phyloP scores from a whole-genome alignment of 805 yeast genomes.

The Candida easanensis region DNA sequence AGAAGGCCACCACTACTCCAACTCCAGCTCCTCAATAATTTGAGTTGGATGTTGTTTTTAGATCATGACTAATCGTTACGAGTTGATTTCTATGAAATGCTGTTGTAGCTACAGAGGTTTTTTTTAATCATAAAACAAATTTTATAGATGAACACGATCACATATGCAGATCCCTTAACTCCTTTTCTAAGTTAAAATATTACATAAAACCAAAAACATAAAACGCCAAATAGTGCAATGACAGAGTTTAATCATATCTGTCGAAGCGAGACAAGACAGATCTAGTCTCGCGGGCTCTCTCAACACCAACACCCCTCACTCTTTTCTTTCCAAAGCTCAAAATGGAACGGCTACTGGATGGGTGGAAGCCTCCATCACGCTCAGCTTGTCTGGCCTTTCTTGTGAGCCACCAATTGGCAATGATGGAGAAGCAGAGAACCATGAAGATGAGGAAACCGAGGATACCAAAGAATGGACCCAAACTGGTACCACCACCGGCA shows the following conservation, averaged over 20 bases:
- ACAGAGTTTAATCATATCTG: constrained; percentile 20
- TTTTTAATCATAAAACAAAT: too few species aligned
- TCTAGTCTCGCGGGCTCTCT: constrained; percentile 25
- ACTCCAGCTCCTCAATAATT: constrained; percentile 9
- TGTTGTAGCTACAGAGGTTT: too few species aligned
- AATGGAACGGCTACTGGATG: constrained; percentile 33
- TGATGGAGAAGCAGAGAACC: constrained; percentile 36
- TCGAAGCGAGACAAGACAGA: constrained; percentile 27
- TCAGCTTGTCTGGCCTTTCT: constrained; percentile 31
- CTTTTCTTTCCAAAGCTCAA: constrained; percentile 24
- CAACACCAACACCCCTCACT: constrained; percentile 15
- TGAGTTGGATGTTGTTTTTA: background rate
- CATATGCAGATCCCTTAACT: too few species aligned
- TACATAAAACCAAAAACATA: background rate
- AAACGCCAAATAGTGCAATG: background rate
- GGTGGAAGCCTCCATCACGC: constrained; percentile 10
- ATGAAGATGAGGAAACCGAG: constrained; percentile 48
- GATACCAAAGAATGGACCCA: constrained; percentile 70
- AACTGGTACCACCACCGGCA: constrained; percentile 26
- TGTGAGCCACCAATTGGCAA: constrained; percentile 42
- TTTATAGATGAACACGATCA: too few species aligned
- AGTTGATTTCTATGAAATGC: background rate
- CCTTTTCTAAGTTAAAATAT: background rate
- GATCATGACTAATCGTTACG: background rate
- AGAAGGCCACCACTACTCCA: constrained; percentile 37